Percentiles rank a stretch among this genome's conserved stretches.
These are phyloP conservation scores for Teratosphaeriaceae sp. DNA, from an alignment of 2,329 filamentous ascomycete species.

Conservation along the genomic window DNA sequence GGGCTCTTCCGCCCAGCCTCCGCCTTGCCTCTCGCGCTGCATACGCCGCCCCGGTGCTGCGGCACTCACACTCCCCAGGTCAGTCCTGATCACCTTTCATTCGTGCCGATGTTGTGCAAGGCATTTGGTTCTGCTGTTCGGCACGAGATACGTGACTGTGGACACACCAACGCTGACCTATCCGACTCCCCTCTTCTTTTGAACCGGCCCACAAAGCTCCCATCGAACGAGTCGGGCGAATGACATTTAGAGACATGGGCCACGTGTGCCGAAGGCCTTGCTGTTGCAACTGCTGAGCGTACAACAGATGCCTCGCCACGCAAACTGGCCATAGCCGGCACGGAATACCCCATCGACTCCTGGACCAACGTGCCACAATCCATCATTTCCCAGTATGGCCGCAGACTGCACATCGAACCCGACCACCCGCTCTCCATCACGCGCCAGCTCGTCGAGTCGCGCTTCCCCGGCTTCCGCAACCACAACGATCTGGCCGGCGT, in stretches of 20 bases:
- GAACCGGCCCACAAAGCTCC: too few species aligned
- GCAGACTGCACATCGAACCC: conserved; percentile 79
- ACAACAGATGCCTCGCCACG: background rate
- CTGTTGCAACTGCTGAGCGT: background rate
- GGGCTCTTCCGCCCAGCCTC: conserved; percentile 9
- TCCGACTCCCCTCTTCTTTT: too few species aligned
- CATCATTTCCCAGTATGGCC: conserved; percentile 66
- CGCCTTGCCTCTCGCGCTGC: conserved; percentile 4
- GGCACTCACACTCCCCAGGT: conserved; percentile 9
- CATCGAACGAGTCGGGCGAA: too few species aligned
- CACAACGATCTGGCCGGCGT: conserved; percentile 77
- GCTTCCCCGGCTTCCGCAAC: conserved; percentile 71
- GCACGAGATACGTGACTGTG: too few species aligned
- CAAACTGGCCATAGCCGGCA: conserved; percentile 54
- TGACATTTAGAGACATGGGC: too few species aligned
- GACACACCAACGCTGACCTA: too few species aligned
- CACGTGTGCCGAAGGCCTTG: background rate
- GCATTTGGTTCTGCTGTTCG: too few species aligned
- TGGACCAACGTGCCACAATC: conserved; percentile 81
- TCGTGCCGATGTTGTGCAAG: too few species aligned
- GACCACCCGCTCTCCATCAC: conserved; percentile 91
- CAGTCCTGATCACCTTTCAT: background rate
- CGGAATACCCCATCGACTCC: conserved; percentile 59
- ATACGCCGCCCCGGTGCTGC: background rate
- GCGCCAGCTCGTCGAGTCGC: conserved; percentile 82